These are phyloP conservation scores for Quercus alba DNA, from an alignment of 306 rosid genomes.

Conservation along the genomic window DNA sequence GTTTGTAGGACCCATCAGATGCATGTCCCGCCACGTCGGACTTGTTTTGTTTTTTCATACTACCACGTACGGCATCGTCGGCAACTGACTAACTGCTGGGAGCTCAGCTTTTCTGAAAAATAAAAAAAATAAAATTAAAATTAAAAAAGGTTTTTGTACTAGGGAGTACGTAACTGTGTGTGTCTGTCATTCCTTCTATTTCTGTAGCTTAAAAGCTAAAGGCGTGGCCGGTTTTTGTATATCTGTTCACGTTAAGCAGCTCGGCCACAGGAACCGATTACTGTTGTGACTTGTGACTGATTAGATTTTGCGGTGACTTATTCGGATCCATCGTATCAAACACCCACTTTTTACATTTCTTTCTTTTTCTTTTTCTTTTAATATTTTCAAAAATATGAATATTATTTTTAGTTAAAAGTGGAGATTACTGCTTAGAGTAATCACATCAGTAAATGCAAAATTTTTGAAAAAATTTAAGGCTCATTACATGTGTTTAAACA, in stretches of 20 bases:
- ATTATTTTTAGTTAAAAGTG: too few relatives aligned
- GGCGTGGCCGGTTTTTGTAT: constrained; percentile 1
- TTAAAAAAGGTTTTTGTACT: neutral
- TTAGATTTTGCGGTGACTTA: neutral
- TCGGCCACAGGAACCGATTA: neutral
- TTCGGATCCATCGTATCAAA: neutral
- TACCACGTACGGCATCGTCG: neutral
- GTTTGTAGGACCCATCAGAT: neutral
- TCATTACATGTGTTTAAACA: too few relatives aligned
- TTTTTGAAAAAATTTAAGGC: too few relatives aligned
- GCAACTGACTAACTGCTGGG: too few relatives aligned
- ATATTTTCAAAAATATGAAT: too few relatives aligned
- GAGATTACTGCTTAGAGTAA: too few relatives aligned
- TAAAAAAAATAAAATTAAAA: neutral
- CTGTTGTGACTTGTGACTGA: neutral
- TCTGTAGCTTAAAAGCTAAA: neutral
- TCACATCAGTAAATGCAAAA: too few relatives aligned
- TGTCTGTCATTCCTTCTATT: too few relatives aligned
- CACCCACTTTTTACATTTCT: neutral
- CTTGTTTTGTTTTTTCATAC: neutral
- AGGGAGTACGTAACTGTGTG: too few relatives aligned
- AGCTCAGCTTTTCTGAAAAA: too few relatives aligned
- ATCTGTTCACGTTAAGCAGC: neutral
- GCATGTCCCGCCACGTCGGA: neutral
- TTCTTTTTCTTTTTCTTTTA: too few relatives aligned